phyloP scores from a whole-genome alignment of 2,329 filamentous ascomycete genomes.

The Trichoderma sp. region DNA sequence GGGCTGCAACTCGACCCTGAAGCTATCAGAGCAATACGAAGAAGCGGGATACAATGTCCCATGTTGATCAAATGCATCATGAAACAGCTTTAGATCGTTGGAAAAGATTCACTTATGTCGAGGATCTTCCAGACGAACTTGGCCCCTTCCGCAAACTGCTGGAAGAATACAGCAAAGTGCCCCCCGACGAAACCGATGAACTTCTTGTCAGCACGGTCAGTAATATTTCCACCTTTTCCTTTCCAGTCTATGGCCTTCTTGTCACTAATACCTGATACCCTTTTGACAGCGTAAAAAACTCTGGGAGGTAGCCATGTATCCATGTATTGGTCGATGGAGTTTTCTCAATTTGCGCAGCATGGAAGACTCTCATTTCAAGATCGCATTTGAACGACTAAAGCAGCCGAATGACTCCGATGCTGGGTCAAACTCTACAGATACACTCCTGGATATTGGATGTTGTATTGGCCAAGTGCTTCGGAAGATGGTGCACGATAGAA shows the following conservation, averaged over 20 bases:
- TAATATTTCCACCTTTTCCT: too few relatives aligned
- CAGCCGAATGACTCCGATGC: background rate
- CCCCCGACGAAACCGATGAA: background rate
- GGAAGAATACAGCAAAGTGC: background rate
- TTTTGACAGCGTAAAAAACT: background rate
- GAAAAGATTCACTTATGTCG: background rate
- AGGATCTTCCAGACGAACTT: background rate
- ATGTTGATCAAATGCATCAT: background rate
- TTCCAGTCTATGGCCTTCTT: background rate
- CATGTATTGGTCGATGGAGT: background rate
- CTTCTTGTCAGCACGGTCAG: background rate
- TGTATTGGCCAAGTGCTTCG: background rate
- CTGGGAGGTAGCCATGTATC: conserved; percentile 8
- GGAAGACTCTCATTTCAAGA: background rate
- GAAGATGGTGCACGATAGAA: background rate
- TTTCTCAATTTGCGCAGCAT: background rate
- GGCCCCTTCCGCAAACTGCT: background rate
- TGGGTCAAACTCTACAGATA: background rate
- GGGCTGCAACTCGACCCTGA: background rate
- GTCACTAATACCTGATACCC: background rate
- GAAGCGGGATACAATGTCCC: background rate
- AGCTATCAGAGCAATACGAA: background rate
- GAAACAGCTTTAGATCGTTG: background rate
- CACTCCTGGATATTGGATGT: conserved; percentile 2
- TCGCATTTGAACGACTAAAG: background rate